phyloP scores from a whole-genome alignment of 805 yeast genomes.

The Candida tibetensis region DNA sequence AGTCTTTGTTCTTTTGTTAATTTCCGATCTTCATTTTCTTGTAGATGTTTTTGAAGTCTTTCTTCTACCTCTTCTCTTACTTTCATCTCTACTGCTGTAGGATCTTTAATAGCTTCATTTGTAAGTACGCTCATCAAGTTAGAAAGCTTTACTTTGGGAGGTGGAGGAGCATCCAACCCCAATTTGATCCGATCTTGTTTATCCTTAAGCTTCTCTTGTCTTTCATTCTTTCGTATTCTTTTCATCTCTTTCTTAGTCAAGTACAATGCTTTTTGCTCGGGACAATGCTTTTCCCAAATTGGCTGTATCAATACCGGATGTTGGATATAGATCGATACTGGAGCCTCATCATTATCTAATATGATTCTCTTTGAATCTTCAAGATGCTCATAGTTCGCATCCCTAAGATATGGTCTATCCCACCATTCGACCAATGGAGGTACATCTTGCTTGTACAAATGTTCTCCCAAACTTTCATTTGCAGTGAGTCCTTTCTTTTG shows the following conservation, averaged over 20 bases:
- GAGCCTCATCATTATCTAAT: conserved; percentile 40
- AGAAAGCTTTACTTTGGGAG: conserved; percentile 79
- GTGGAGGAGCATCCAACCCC: conserved; percentile 85
- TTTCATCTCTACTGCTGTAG: conserved; percentile 75
- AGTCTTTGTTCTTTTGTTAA: conserved; percentile 55
- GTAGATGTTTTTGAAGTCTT: conserved; percentile 57
- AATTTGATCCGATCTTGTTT: conserved; percentile 72
- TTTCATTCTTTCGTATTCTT: conserved; percentile 64
- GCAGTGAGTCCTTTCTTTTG: conserved; percentile 47
- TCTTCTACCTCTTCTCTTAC: conserved; percentile 69
- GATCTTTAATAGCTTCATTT: conserved; percentile 81
- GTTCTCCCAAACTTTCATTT: conserved; percentile 55
- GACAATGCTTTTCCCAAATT: conserved; percentile 51
- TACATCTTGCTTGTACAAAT: conserved; percentile 39
- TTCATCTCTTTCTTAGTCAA: conserved; percentile 77
- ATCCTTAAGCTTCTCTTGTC: conserved; percentile 63
- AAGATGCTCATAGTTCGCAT: conserved; percentile 35
- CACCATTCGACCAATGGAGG: conserved; percentile 88
- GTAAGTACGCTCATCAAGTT: conserved; percentile 86
- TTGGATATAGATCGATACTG: conserved; percentile 69
- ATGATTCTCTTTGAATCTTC: conserved; percentile 24
- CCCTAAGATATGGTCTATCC: conserved; percentile 61
- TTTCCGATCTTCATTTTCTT: conserved; percentile 59
- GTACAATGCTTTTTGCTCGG: conserved; percentile 46
- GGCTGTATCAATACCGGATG: conserved; percentile 73